Conservation (phyloP, 108 stramenopile species). For the Cyclotella sp. region DNA sequence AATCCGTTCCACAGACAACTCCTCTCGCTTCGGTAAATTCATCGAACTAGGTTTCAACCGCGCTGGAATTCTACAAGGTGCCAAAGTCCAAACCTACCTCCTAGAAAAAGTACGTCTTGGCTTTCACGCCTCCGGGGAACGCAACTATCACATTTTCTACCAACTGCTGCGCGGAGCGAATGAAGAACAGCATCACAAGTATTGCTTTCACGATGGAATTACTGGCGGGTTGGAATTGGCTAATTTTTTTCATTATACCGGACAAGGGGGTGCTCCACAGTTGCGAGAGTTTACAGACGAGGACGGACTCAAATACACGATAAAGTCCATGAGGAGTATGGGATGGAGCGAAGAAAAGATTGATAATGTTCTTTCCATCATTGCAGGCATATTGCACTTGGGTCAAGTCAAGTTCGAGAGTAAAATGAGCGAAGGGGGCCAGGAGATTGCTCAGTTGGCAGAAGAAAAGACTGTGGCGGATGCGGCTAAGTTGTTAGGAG, state of each 20-base stretch:
- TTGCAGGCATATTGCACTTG: slow-evolving; percentile 91
- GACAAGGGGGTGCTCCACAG: slow-evolving; percentile 88
- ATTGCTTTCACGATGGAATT: slow-evolving; percentile 76
- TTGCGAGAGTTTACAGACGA: slow-evolving; percentile 91
- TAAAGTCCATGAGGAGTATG: slow-evolving; percentile 84
- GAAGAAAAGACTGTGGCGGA: slow-evolving; percentile 67
- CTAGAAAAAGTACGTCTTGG: slow-evolving; percentile 97
- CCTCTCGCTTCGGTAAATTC: slow-evolving; percentile 99
- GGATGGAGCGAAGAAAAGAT: slow-evolving; percentile 79
- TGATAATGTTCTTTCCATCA: slow-evolving; percentile 73
- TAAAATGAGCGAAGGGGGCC: slow-evolving; percentile 63
- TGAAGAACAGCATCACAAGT: slow-evolving; percentile 84
- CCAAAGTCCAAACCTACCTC: slow-evolving; percentile 95
- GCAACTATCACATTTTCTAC: slow-evolving; percentile 96
- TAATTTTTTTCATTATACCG: slow-evolving; percentile 84
- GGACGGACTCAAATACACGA: slow-evolving; percentile 83
- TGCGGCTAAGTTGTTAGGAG: slow-evolving; percentile 84
- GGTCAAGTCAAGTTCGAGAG: slow-evolving; percentile 86
- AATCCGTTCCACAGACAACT: slow-evolving; percentile 76
- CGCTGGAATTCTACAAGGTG: slow-evolving; percentile 91
- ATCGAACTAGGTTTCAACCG: slow-evolving; percentile 95
- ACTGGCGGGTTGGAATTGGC: slow-evolving; percentile 82
- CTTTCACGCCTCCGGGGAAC: slow-evolving; percentile 89
- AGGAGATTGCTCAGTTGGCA: slow-evolving; percentile 71
- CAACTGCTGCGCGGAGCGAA: slow-evolving; percentile 90